Evolutionary conservation across 176 grass and related monocot species (phyloP).

Genomic region (Carex cristatella): DNA sequence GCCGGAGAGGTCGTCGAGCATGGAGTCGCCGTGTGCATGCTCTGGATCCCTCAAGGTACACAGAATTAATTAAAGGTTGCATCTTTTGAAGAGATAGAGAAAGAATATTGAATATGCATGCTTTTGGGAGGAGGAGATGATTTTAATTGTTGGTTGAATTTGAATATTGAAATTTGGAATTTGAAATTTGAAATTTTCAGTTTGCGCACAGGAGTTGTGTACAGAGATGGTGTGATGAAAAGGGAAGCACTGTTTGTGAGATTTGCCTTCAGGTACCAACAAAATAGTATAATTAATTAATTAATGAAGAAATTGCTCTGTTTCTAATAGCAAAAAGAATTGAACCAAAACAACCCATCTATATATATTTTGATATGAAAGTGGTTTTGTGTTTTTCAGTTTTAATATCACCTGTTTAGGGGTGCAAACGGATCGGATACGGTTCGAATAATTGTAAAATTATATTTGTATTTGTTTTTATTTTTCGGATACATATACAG

Average conservation of each 20-base stretch:
- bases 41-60: constrained; percentile 85
- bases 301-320: neutral
- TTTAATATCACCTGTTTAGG: too few species aligned
- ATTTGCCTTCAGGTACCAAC: constrained; percentile 80
- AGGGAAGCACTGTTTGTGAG: constrained; percentile 80
- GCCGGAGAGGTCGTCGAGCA: constrained; percentile 23
- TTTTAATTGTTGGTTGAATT: neutral
- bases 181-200: constrained; percentile 22
- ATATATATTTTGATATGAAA: too few species aligned
- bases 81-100: too few species aligned
- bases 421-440: too few species aligned
- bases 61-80: too few species aligned
- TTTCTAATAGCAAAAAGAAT: neutral
- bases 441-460: too few species aligned
- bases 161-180: neutral
- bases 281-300: neutral
- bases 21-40: constrained; percentile 84
- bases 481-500: too few species aligned
- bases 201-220: constrained; percentile 85
- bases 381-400: too few species aligned
- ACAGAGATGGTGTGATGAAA: constrained; percentile 98
- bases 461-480: too few species aligned
- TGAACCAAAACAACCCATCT: too few species aligned
- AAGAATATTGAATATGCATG: neutral
- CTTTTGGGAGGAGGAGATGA: neutral